Percentiles rank a stretch among this genome's conserved stretches.
Evolutionary conservation across 1,139 yeast species (phyloP).

Genomic region (Candida frijolesensis): DNA sequence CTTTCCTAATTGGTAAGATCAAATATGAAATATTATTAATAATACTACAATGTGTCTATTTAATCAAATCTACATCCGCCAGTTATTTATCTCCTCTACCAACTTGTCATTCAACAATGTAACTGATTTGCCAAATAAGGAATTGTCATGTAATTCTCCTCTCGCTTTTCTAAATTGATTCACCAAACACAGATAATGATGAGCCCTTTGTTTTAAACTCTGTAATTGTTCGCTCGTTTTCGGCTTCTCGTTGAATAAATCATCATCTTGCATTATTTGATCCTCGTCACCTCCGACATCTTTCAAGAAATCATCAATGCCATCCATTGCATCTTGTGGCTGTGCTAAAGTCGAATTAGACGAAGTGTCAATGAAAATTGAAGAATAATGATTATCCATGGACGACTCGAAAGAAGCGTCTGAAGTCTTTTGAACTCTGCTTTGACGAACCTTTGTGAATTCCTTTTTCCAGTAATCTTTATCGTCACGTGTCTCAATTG

Average conservation of each 20-base stretch:
- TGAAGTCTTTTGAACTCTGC: not conserved
- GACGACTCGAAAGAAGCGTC: conserved; percentile 10
- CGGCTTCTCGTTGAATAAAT: conserved; percentile 15
- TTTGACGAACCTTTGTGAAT: conserved; percentile 7
- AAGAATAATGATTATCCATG: conserved; percentile 19
- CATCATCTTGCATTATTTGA: conserved; percentile 17
- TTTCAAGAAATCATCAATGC: conserved; percentile 8
- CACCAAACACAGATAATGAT: conserved; percentile 10
- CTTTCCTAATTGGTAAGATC: not conserved
- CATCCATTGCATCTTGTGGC: conserved; percentile 6
- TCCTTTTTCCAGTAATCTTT: conserved; percentile 29
- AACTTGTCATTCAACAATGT: conserved; percentile 15
- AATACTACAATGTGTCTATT: not conserved
- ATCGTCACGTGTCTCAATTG: conserved; percentile 21
- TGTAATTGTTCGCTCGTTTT: conserved; percentile 12
- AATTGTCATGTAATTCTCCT: conserved; percentile 4
- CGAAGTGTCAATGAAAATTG: conserved; percentile 18
- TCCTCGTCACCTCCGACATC: conserved; percentile 16
- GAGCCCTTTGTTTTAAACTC: conserved; percentile 1
- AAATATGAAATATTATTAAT: not conserved
- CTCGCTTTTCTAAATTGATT: conserved; percentile 12
- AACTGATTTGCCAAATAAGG: conserved; percentile 13
- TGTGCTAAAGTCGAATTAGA: not conserved
- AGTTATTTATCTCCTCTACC: conserved; percentile 15
- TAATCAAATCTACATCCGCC: conserved; percentile 4